phyloP scores from a whole-genome alignment of 1,284 basidiomycete genomes.

The Thelephora terrestris region DNA sequence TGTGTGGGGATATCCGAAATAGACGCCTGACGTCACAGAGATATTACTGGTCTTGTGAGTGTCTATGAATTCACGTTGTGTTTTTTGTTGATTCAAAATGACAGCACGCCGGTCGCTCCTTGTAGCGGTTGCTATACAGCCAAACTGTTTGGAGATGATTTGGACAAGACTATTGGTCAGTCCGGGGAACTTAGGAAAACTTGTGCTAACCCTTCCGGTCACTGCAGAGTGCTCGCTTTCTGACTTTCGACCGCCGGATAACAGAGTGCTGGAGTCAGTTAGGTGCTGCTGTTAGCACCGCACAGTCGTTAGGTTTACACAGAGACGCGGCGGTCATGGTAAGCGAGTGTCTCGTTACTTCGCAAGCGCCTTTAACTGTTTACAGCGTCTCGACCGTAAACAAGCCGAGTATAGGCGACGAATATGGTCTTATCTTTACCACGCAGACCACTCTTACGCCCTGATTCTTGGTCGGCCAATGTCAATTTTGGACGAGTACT shows the following conservation, averaged over 20 bases:
- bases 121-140: slow-evolving; percentile 84
- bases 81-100: slow-evolving; percentile 10
- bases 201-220: slow-evolving; percentile 1
- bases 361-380: slow-evolving; percentile 3
- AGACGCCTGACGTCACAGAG: slow-evolving; percentile 72
- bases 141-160: slow-evolving; percentile 85
- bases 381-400: slow-evolving; percentile 64
- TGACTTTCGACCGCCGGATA: slow-evolving; percentile 81
- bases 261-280: slow-evolving; percentile 95
- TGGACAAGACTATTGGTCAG: slow-evolving; percentile 75
- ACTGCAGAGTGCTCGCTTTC: slow-evolving; percentile 75
- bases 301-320: slow-evolving; percentile 89
- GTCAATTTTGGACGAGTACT: slow-evolving; percentile 80
- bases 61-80: slow-evolving; percentile 1
- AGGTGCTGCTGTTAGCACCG: slow-evolving; percentile 86
- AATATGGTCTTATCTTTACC: slow-evolving; percentile 90
- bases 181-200: slow-evolving; percentile 5
- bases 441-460: slow-evolving; percentile 89
- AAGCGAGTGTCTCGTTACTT: slow-evolving; percentile 17
- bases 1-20: slow-evolving; percentile 68
- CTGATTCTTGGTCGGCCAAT: slow-evolving; percentile 85
- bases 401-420: slow-evolving; percentile 85
- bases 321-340: slow-evolving; percentile 85
- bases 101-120: slow-evolving; percentile 77
- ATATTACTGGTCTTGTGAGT: slow-evolving; percentile 91